A percentile compares a stretch with the other conserved stretches of the same genome.
These are phyloP conservation scores for Cyclotella kingstonii DNA, from an alignment of 108 stramenopile species.

Conservation along the genomic window DNA sequence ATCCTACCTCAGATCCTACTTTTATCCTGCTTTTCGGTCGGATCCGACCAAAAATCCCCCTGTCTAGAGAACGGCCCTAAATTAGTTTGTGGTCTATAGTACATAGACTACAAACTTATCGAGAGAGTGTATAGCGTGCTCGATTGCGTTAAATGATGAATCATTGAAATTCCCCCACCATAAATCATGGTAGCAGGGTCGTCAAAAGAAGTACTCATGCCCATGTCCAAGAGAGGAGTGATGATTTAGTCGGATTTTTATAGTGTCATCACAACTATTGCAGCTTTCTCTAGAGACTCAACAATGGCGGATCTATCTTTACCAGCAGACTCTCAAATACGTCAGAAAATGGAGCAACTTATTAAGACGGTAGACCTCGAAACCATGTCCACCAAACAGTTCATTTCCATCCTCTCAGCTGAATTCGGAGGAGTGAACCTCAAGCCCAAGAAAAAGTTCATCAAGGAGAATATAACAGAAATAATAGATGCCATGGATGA, in stretches of 20 bases:
- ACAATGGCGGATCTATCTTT: constrained; percentile 29
- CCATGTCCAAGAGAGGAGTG: not conserved
- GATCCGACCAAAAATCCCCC: no score
- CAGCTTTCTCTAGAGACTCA: not conserved
- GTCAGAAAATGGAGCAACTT: constrained; percentile 48
- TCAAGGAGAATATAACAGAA: constrained; percentile 58
- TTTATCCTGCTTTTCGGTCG: no score
- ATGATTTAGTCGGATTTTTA: not conserved
- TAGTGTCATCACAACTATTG: not conserved
- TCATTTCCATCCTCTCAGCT: constrained; percentile 62
- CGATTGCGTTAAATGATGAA: no score
- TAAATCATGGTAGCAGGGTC: no score
- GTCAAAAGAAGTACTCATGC: no score
- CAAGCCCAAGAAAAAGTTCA: constrained; percentile 53
- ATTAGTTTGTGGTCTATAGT: no score
- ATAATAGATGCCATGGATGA: constrained; percentile 56
- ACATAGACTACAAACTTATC: no score
- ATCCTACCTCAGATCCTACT: no score
- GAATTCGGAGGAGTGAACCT: constrained; percentile 61
- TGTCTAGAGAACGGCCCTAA: no score
- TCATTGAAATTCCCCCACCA: no score
- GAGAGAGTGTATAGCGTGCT: no score
- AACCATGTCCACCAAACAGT: constrained; percentile 69
- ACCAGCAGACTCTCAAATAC: constrained; percentile 37
- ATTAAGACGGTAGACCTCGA: constrained; percentile 69